Evolutionary conservation across 169 alveolate species (phyloP), one percentile per base, ranked within the genome.

Genomic region (Plasmodium coatneyi): DNA sequence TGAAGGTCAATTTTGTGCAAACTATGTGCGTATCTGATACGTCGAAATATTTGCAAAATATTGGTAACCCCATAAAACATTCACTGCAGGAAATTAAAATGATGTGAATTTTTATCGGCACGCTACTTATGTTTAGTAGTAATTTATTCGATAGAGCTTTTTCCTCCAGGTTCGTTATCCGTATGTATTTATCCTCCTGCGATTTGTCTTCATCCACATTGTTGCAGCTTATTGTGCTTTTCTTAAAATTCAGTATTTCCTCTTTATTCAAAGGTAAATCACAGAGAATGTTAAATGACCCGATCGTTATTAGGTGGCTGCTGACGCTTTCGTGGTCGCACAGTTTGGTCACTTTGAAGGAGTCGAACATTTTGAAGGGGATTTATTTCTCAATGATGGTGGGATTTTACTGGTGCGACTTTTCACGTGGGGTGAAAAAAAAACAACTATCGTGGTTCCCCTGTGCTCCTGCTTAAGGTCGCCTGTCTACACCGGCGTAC

Each of bases 11-110:
- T 19, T 89, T 89, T 12, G 94, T 89, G 36, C 91, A 79, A 16
- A 89, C 72, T 41, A 89, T 80, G 2, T 89, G 91, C n/a, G 94
- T 79, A 28, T 89, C 90, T n/a, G 56, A 41, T 19, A 89, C 22
- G 72, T 89, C 94, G 71, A 89, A 89, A 89, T 89, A 89, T 79
- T 66, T 79, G 54, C 87, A 89, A 25, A 89, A 89, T 36, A 89
- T 89, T 54, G 94, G 94, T 79, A 89, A 89, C 28, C 94, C 94
- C 79, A 89, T 80, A 16, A 89, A 79, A 60, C 94, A 56, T 89
- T 89, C 94, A 39, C 39, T 70, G 46, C 83, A 80, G 5, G 94
- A 80, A 79, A 89, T 89, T 80, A 89, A 89, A 66, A 89, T 79
- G n/a, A 89, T 80, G 71, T 89, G 94, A 89, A 89, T 89, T 19